phyloP scores from a whole-genome alignment of 129 eudicot genomes.

The Oenanthe sinensis region DNA sequence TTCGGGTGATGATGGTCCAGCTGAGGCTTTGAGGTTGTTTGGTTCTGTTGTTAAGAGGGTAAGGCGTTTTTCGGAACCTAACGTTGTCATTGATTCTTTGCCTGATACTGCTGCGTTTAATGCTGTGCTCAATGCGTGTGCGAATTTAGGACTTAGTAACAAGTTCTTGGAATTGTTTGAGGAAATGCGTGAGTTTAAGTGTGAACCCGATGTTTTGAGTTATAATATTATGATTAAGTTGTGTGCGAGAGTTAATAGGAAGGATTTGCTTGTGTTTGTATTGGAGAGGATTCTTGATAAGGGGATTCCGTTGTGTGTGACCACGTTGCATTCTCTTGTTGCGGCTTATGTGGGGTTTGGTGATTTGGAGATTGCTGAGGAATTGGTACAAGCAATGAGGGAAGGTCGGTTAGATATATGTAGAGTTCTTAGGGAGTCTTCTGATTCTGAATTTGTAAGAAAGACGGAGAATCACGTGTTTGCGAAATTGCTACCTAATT shows the following conservation, averaged over 20 bases:
- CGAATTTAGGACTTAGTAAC: conserved; percentile 56
- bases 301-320: conserved; percentile 51
- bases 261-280: conserved; percentile 68
- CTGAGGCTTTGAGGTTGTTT: conserved; percentile 58
- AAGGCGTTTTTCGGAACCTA: conserved; percentile 34
- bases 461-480: conserved; percentile 37
- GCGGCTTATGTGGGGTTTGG: conserved; percentile 95
- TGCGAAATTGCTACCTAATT: conserved; percentile 59
- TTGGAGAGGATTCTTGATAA: conserved; percentile 64
- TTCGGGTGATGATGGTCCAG: conserved; percentile 71
- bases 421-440: conserved; percentile 47
- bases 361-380: conserved; percentile 72
- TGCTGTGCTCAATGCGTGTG: conserved; percentile 89
- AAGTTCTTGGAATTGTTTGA: conserved; percentile 70
- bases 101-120: conserved; percentile 91
- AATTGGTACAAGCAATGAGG: conserved; percentile 76
- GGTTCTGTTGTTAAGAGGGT: conserved; percentile 46
- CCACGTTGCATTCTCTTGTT: conserved; percentile 79
- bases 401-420: conserved; percentile 75
- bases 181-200: conserved; percentile 58
- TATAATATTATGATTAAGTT: conserved; percentile 85
- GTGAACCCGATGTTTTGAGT: conserved; percentile 73
- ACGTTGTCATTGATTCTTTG: conserved; percentile 34
- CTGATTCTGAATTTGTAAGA: conserved; percentile 8
- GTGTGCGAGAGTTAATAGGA: conserved; percentile 67